Conservation (phyloP, 2,329 filamentous ascomycete genomes). For the Beauveria asiatica region DNA sequence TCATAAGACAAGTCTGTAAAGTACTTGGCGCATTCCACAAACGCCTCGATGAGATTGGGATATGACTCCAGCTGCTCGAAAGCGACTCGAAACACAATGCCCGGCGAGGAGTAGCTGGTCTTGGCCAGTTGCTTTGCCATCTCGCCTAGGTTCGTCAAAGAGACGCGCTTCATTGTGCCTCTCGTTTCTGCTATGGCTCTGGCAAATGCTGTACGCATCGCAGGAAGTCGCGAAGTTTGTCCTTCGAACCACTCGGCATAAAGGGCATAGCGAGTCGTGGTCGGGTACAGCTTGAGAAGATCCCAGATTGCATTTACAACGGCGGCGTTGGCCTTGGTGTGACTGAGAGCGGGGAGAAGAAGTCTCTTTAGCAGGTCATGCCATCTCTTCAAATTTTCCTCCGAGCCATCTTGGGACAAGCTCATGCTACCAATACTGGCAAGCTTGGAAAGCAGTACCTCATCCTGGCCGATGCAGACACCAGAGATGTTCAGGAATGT, state of each 20-base stretch:
- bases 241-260: constrained; percentile 92
- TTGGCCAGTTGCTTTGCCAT: constrained; percentile 89
- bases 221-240: constrained; percentile 63
- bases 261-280: constrained; percentile 70
- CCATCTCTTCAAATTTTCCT: constrained; percentile 70
- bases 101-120: constrained; percentile 83
- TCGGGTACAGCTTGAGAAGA: constrained; percentile 70
- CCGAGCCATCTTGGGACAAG: constrained; percentile 59
- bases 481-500: constrained; percentile 81
- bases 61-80: constrained; percentile 90
- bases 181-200: constrained; percentile 71
- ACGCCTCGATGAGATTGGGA: constrained; percentile 86
- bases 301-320: constrained; percentile 82
- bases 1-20: constrained; percentile 91
- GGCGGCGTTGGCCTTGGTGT: constrained; percentile 76
- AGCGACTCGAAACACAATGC: constrained; percentile 82
- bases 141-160: constrained; percentile 72
- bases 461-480: constrained; percentile 80
- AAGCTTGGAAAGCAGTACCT: constrained; percentile 68
- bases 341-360: constrained; percentile 79
- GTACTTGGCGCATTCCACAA: constrained; percentile 90
- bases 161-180: constrained; percentile 80
- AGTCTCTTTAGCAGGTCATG: constrained; percentile 73
- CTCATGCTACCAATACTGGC: constrained; percentile 77
- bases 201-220: constrained; percentile 71